A percentile compares a stretch with the other conserved stretches of the same genome.
Evolutionary conservation across 257 asterid species (phyloP).

Genomic region (Ajuga chamaepitys): DNA sequence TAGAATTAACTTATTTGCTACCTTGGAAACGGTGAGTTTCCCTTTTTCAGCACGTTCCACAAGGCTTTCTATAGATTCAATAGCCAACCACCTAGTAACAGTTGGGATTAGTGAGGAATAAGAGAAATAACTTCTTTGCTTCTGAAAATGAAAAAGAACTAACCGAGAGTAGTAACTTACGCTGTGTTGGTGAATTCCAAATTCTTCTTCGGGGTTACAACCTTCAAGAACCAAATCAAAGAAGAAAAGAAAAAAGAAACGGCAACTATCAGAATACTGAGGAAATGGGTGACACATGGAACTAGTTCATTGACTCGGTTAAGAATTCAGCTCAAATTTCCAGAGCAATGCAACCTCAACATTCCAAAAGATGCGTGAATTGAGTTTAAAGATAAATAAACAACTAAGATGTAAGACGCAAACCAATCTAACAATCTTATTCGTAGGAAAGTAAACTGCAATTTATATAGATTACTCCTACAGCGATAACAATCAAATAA

Average conservation of each 20-base stretch:
- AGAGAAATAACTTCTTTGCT: slow-evolving; percentile 14
- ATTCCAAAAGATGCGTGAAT: background rate
- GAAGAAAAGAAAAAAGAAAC: slow-evolving; percentile 13
- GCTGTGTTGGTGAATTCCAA: slow-evolving; percentile 47
- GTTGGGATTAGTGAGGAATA: slow-evolving; percentile 9
- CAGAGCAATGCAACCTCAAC: slow-evolving; percentile 9
- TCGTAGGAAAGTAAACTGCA: background rate
- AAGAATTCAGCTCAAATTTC: slow-evolving; percentile 1
- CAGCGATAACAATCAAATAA: background rate
- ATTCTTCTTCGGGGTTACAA: slow-evolving; percentile 31
- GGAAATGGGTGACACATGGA: background rate
- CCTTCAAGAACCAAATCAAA: slow-evolving; percentile 34
- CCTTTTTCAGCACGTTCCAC: slow-evolving; percentile 28
- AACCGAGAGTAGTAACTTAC: slow-evolving; percentile 44
- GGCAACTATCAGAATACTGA: slow-evolving; percentile 12
- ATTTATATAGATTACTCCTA: background rate
- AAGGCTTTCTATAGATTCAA: slow-evolving; percentile 41
- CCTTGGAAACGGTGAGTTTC: slow-evolving; percentile 47
- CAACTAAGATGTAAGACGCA: background rate
- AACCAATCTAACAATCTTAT: background rate
- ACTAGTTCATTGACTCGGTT: background rate
- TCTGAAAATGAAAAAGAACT: slow-evolving; percentile 2
- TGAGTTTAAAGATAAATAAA: background rate
- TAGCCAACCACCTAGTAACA: slow-evolving; percentile 72
- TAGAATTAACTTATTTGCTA: slow-evolving; percentile 19